Conservation (phyloP, 768 basidiomycete species). For the Lepiota brunneoincarnata region DNA sequence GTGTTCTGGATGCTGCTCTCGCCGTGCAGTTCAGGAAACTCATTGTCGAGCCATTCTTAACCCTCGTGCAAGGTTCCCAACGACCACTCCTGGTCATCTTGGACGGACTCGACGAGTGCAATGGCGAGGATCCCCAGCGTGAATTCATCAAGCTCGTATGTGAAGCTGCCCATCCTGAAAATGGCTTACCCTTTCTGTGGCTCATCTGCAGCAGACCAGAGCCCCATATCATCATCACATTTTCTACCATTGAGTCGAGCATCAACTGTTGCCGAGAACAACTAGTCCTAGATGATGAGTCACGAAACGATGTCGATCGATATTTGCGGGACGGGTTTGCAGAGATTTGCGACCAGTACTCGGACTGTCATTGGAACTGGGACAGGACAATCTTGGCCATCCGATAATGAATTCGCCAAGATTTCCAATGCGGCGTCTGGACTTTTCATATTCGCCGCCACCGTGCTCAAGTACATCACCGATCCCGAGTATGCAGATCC, state of each 20-base stretch:
- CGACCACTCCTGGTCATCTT: background rate
- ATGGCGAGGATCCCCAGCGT: background rate
- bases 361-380: background rate
- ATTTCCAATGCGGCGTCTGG: background rate
- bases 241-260: background rate
- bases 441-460: background rate
- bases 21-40: background rate
- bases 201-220: constrained; percentile 2
- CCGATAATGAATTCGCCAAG: background rate
- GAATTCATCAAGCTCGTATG: background rate
- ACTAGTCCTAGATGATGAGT: background rate
- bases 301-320: background rate
- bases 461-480: background rate
- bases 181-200: background rate
- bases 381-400: background rate
- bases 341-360: background rate
- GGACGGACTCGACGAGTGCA: constrained; percentile 7
- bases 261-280: background rate
- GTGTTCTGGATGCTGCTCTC: background rate
- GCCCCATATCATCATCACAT: background rate
- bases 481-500: background rate
- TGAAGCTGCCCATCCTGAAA: background rate
- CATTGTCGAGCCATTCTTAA: constrained; percentile 1
- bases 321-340: background rate
- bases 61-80: background rate